Conservation (phyloP, 2,329 filamentous ascomycete genomes). For the Botrytis pseudocinerea region DNA sequence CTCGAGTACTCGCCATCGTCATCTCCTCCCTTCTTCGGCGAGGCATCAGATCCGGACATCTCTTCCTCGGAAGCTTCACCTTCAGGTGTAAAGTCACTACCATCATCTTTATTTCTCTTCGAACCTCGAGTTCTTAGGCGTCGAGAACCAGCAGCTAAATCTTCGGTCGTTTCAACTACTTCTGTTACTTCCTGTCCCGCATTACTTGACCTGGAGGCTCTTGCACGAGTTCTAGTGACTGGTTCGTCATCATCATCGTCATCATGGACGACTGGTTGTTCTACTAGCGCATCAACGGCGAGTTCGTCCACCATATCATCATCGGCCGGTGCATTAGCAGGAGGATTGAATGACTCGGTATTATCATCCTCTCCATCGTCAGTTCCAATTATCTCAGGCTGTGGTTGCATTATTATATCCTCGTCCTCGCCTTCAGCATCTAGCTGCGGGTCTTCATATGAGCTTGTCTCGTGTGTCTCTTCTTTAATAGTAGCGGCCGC, state of each 20-base stretch:
- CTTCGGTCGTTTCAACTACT: constrained; percentile 50
- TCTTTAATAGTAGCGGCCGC: constrained; percentile 40
- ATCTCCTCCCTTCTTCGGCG: constrained; percentile 44
- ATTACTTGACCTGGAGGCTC: constrained; percentile 43
- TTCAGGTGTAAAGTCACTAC: constrained; percentile 41
- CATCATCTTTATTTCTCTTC: constrained; percentile 37
- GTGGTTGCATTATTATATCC: constrained; percentile 1
- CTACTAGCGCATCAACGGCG: constrained; percentile 25
- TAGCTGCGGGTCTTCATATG: constrained; percentile 35
- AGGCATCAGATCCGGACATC: constrained; percentile 44
- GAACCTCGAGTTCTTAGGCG: constrained; percentile 36
- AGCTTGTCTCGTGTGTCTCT: constrained; percentile 40
- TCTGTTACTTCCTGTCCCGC: constrained; percentile 46
- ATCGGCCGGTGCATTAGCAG: constrained; percentile 25
- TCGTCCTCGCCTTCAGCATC: constrained; percentile 30
- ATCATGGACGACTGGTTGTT: constrained; percentile 25
- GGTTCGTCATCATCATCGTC: constrained; percentile 41
- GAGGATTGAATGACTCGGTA: constrained; percentile 12
- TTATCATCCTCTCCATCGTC: constrained; percentile 24
- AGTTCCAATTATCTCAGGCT: constrained; percentile 20
- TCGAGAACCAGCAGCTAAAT: constrained; percentile 34
- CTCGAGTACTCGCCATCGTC: constrained; percentile 52
- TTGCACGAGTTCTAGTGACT: constrained; percentile 45
- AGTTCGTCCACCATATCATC: constrained; percentile 30
- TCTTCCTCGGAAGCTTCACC: constrained; percentile 54